A percentile compares a stretch with the other conserved stretches of the same genome.
These are phyloP conservation scores for Odontarrhena argentea DNA, from an alignment of 345 rosid genomes.

Conservation along the genomic window DNA sequence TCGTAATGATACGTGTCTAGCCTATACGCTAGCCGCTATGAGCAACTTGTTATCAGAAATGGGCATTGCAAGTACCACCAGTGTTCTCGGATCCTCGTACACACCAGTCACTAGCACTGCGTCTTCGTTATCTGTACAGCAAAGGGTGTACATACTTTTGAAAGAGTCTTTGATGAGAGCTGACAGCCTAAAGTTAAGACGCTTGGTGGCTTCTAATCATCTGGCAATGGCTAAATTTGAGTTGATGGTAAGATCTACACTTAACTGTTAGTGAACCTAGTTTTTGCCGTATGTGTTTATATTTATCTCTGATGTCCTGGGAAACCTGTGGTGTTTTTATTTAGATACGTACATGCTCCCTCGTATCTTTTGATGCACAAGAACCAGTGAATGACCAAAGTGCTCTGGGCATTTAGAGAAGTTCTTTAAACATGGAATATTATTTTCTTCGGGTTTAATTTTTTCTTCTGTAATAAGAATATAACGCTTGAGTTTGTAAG, in stretches of 20 bases:
- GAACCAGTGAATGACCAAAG: neutral
- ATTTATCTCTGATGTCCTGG: slow-evolving; percentile 12
- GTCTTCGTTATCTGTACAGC: slow-evolving; percentile 76
- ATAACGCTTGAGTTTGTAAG: neutral
- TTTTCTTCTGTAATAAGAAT: neutral
- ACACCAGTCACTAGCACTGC: slow-evolving; percentile 63
- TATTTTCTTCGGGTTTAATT: neutral
- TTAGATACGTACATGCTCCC: neutral
- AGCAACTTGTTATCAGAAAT: slow-evolving; percentile 88
- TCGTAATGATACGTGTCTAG: slow-evolving; percentile 91
- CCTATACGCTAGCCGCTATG: slow-evolving; percentile 86
- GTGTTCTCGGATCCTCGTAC: slow-evolving; percentile 78
- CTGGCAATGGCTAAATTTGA: slow-evolving; percentile 95
- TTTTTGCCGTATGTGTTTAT: neutral
- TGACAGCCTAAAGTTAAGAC: slow-evolving; percentile 76
- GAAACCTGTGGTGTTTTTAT: slow-evolving; percentile 22
- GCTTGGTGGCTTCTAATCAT: slow-evolving; percentile 87
- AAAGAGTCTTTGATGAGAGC: slow-evolving; percentile 84
- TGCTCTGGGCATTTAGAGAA: slow-evolving; percentile 1
- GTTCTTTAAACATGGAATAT: neutral
- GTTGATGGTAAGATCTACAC: slow-evolving; percentile 61
- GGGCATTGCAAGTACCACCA: slow-evolving; percentile 68
- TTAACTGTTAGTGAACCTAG: slow-evolving; percentile 26
- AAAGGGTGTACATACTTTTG: slow-evolving; percentile 83
- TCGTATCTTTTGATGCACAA: slow-evolving; percentile 11